These are phyloP conservation scores for Kluyveromyces lactis DNA, from an alignment of 805 yeast genomes.

Conservation along the genomic window DNA sequence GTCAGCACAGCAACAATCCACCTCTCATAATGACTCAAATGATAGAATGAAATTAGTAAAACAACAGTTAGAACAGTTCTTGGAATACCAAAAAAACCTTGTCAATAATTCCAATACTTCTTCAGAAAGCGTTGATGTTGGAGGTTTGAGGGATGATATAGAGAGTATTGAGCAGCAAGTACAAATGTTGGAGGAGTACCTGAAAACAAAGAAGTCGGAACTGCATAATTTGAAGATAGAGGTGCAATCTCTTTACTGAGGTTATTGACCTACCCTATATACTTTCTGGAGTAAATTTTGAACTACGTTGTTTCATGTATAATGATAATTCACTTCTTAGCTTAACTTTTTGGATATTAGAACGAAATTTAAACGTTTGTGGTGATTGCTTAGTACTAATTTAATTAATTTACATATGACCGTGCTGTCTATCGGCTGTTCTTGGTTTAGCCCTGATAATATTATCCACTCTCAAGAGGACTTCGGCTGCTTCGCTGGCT, in stretches of 20 bases:
- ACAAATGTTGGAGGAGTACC: slow-evolving; percentile 57
- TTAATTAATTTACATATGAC: slow-evolving; percentile 13
- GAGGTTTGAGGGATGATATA: slow-evolving; percentile 52
- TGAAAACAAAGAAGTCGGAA: slow-evolving; percentile 53
- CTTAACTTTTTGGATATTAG: not conserved
- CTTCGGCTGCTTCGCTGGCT: slow-evolving; percentile 98
- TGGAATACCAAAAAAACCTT: slow-evolving; percentile 66
- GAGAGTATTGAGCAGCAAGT: slow-evolving; percentile 74
- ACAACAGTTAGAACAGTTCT: slow-evolving; percentile 72
- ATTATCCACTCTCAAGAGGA: slow-evolving; percentile 89
- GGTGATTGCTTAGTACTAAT: not conserved
- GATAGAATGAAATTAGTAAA: slow-evolving; percentile 27
- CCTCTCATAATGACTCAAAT: slow-evolving; percentile 25
- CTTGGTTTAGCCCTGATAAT: slow-evolving; percentile 96
- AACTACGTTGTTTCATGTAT: no score
- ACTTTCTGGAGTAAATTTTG: not conserved
- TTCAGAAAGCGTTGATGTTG: slow-evolving; percentile 28
- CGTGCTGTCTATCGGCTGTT: slow-evolving; percentile 75
- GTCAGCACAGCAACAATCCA: slow-evolving; percentile 40
- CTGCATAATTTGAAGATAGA: slow-evolving; percentile 41
- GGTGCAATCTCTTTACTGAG: slow-evolving; percentile 18
- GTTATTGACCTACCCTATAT: not conserved
- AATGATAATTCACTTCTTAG: no score
- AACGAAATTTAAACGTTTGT: not conserved
- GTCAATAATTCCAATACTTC: slow-evolving; percentile 8